Conservation (phyloP, 805 yeast species). For the Schizosaccharomyces cryophilus region DNA sequence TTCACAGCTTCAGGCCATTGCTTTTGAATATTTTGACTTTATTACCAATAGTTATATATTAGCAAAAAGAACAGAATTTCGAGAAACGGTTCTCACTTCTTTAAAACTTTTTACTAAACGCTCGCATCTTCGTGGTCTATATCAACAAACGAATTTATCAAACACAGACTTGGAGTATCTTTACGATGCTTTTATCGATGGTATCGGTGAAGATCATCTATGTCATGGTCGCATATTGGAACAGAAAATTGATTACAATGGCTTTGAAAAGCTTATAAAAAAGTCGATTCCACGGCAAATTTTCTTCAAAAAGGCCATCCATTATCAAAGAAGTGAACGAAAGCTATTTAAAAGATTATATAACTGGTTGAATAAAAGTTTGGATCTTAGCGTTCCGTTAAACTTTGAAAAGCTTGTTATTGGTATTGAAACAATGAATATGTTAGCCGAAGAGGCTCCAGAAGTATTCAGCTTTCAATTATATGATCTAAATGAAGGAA, state of each 20-base stretch:
- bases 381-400: background rate
- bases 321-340: background rate
- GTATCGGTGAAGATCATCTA: slow-evolving; percentile 33
- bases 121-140: slow-evolving; percentile 68
- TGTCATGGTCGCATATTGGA: slow-evolving; percentile 22
- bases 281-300: background rate
- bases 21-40: slow-evolving; percentile 70
- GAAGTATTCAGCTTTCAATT: background rate
- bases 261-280: slow-evolving; percentile 21
- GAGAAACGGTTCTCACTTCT: slow-evolving; percentile 57
- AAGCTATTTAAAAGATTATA: background rate
- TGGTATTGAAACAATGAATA: background rate
- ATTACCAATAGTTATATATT: slow-evolving; percentile 52
- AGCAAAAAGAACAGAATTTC: slow-evolving; percentile 42
- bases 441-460: background rate
- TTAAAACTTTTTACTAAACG: slow-evolving; percentile 77
- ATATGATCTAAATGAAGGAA: background rate
- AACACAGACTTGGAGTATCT: slow-evolving; percentile 40
- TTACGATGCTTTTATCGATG: slow-evolving; percentile 65
- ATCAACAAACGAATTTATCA: slow-evolving; percentile 38
- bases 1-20: slow-evolving; percentile 72
- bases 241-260: slow-evolving; percentile 48
- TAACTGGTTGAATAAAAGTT: background rate
- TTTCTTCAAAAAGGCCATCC: background rate
- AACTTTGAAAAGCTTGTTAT: background rate